Conservation (phyloP, 164 flowering plant species). For the Magnolia officinalis region DNA sequence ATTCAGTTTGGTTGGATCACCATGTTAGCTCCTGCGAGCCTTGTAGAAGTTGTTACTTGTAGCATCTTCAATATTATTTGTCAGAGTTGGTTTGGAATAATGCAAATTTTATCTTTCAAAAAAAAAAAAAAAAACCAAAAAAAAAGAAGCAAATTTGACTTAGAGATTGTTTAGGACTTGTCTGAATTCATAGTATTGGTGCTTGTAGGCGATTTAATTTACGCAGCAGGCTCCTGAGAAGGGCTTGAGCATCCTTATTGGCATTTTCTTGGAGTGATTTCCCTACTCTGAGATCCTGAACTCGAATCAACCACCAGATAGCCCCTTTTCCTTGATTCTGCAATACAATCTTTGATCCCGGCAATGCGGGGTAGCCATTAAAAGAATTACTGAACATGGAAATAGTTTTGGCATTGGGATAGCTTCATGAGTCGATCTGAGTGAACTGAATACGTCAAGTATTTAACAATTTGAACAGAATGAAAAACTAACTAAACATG, state of each 20-base stretch:
- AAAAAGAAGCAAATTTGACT: neutral
- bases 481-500: too few species aligned
- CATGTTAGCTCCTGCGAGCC: neutral
- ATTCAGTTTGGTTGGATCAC: neutral
- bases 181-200: neutral
- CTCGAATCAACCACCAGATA: neutral
- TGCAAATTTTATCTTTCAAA: neutral
- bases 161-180: neutral
- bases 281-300: neutral
- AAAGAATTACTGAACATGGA: too few species aligned
- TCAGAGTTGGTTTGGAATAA: neutral
- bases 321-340: neutral
- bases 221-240: too few species aligned
- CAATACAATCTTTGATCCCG: neutral
- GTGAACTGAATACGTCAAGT: too few species aligned
- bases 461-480: too few species aligned
- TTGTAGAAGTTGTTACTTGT: neutral
- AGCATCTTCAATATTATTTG: neutral
- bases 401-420: too few species aligned
- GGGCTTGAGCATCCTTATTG: neutral
- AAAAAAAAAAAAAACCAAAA: too few species aligned
- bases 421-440: too few species aligned
- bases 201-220: too few species aligned
- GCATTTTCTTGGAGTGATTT: neutral
- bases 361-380: neutral